A percentile compares a stretch with the other conserved stretches of the same genome.
Conservation (phyloP, 768 basidiomycete species). For the Boletus rubescentipes region DNA sequence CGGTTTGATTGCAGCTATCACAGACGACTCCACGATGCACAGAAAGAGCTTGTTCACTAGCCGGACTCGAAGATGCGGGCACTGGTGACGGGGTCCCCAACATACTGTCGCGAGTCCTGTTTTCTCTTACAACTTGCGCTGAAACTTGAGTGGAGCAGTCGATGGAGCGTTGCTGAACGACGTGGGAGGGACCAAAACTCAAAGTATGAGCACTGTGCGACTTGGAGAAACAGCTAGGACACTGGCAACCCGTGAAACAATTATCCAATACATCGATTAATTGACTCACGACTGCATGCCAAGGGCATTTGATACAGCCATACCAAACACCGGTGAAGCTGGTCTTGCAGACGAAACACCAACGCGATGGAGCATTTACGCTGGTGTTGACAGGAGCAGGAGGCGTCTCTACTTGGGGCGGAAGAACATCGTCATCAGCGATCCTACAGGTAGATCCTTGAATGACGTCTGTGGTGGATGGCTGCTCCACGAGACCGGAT, state of each 20-base stretch:
- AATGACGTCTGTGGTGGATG: background rate
- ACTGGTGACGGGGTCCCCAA: background rate
- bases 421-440: background rate
- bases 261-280: background rate
- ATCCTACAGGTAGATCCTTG: background rate
- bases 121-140: background rate
- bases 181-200: slow-evolving; percentile 33
- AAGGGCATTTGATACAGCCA: slow-evolving; percentile 32
- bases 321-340: slow-evolving; percentile 28
- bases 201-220: slow-evolving; percentile 27
- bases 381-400: background rate
- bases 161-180: slow-evolving; percentile 22
- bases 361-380: slow-evolving; percentile 6
- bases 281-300: slow-evolving; percentile 31
- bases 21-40: slow-evolving; percentile 63
- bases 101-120: background rate
- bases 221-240: slow-evolving; percentile 28
- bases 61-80: background rate
- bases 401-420: background rate
- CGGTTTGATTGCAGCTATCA: slow-evolving; percentile 55
- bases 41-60: background rate
- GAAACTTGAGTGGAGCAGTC: background rate
- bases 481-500: background rate
- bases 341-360: slow-evolving; percentile 34
- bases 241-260: slow-evolving; percentile 21